Evolutionary conservation across 2,329 filamentous ascomycete species (phyloP).

Genomic region (Cladosporium sp.): DNA sequence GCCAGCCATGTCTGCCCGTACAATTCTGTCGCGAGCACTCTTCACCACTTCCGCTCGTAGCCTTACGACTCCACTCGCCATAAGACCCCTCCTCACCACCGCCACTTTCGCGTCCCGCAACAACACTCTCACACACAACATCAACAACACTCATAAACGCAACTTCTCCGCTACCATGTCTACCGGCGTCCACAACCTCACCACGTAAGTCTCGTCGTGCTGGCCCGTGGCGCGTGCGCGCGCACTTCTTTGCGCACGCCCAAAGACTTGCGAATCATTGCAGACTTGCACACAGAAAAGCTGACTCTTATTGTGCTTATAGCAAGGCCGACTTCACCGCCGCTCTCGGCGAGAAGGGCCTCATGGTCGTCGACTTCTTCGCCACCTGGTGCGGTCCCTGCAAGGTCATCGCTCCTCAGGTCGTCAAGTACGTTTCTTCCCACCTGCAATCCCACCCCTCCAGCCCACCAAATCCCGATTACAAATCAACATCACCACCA

Average conservation of each 20-base stretch:
- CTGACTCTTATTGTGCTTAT: constrained; percentile 6
- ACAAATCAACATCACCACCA: background rate
- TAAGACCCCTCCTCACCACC: constrained; percentile 33
- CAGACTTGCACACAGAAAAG: background rate
- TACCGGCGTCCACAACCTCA: constrained; percentile 48
- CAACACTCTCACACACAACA: constrained; percentile 9
- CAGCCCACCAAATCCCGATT: constrained; percentile 2
- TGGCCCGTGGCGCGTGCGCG: background rate
- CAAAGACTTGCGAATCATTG: too few species aligned
- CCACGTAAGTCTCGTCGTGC: constrained; percentile 2
- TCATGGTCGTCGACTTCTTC: constrained; percentile 81
- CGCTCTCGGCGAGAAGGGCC: constrained; percentile 49
- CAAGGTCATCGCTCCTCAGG: constrained; percentile 78
- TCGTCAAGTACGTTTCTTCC: constrained; percentile 49
- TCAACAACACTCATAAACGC: constrained; percentile 20
- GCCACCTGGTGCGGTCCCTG: constrained; percentile 93
- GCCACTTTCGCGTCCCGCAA: constrained; percentile 15
- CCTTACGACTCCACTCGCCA: constrained; percentile 10
- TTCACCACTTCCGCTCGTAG: constrained; percentile 38
- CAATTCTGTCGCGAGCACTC: constrained; percentile 37
- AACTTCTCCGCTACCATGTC: constrained; percentile 45
- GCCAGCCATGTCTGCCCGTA: constrained; percentile 34
- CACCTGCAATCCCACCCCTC: background rate
- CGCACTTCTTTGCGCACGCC: background rate
- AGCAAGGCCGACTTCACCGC: constrained; percentile 59